Percentiles rank a stretch among this genome's conserved stretches.
phyloP scores from a whole-genome alignment of 23 red algal genomes.

The Gracilariopsis chorda region DNA sequence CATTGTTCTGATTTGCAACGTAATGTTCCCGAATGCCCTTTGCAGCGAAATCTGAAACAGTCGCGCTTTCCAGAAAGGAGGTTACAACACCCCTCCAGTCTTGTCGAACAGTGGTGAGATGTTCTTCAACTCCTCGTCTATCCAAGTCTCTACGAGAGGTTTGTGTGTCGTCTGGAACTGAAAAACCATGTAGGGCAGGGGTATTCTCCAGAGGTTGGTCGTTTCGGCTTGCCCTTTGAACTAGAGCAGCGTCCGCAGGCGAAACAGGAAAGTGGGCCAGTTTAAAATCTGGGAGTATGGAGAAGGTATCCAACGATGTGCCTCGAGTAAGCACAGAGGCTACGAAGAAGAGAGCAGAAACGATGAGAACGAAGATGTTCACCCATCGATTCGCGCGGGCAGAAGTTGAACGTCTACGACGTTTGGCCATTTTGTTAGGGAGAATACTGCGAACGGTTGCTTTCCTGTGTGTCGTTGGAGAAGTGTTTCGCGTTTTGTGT shows the following conservation, averaged over 20 bases:
- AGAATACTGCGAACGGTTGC: not conserved
- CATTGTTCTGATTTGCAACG: slow-evolving; percentile 18
- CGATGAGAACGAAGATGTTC: not conserved
- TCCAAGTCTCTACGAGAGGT: not conserved
- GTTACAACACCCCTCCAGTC: slow-evolving; percentile 26
- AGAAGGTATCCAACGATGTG: not conserved
- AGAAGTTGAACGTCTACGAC: not conserved
- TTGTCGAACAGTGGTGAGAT: slow-evolving; percentile 33
- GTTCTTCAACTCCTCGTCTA: slow-evolving; percentile 18
- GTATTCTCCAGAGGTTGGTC: not conserved
- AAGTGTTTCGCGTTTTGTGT: no score
- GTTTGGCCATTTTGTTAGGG: not conserved
- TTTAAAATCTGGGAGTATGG: not conserved
- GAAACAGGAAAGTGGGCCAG: not conserved
- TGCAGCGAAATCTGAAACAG: not conserved
- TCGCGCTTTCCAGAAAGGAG: slow-evolving; percentile 13
- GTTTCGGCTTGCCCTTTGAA: not conserved
- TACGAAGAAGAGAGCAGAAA: not conserved
- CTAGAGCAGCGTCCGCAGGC: not conserved
- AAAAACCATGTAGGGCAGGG: not conserved
- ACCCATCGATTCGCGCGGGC: not conserved
- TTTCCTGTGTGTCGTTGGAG: no score
- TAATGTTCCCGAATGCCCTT: slow-evolving; percentile 29
- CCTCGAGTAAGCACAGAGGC: not conserved
- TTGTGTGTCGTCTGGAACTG: not conserved